Base-by-base conservation (phyloP, 2,329 filamentous ascomycete species). In the Beauveria pseudobassiana region DNA sequence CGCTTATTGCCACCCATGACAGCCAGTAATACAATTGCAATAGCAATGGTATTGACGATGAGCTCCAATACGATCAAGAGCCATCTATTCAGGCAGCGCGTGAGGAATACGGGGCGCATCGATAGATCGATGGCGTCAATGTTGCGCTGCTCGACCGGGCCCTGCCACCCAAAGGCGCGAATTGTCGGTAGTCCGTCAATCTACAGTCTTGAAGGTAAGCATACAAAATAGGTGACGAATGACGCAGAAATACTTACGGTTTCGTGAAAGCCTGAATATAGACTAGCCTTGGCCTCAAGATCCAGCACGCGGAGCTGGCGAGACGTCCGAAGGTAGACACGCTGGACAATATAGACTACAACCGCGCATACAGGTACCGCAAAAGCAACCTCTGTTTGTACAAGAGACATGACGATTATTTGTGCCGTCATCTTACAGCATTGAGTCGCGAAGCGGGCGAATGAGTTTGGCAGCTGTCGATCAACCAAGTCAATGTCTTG, bases 271-370 rank as follows among this genome's bases (percentile, higher is more conserved):
- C 67, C 72, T 0, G 72, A 73, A 48, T 69, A 80, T 0, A 85
- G 71, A 0, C 76, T 77, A 0, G 82, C 75, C 53, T 79, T 79
- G 0, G 81, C 76, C 64, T 85, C 81, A 1, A 86, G 73, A 54
- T 85, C 83, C 30, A 85, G 68, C 14, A 81, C 75, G 43, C 82
- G 79, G 3, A 86, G 71, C 65, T 85, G 83, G 0, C 82, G 77
- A 0, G 82, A 84, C 0, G 82, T 85, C 6, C 78, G 75, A 1
- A 86, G 73, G 26, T 69, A 70, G 24, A 68, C 50, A 8, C 64
- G 65, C 46, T 71, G 69, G 3, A 73, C 49, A n/a, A 68, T 46
- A 45, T 69, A 72, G 3, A 70, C 63, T 9, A 63, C 62, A 24
- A 66, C 18, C 1, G 65, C 16, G 7, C 63, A 66, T 7, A 77